Conservation (phyloP, 2,329 filamentous ascomycete genomes). For the Colletotrichum sp. region DNA sequence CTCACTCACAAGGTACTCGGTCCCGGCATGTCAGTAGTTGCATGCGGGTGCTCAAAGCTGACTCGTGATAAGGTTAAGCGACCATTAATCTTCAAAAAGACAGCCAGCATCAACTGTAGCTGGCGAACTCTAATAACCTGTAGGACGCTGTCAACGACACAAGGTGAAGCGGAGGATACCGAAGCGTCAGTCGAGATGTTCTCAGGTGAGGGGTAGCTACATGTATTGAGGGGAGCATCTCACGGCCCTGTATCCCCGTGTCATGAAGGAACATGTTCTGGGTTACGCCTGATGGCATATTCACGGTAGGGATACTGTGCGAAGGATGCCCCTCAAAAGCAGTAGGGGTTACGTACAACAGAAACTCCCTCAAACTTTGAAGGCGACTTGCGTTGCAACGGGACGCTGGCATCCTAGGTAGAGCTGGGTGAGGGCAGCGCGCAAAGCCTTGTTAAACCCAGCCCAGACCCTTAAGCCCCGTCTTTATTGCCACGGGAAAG, state of each 20-base stretch:
- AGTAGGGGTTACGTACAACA: neutral
- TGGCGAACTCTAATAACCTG: neutral
- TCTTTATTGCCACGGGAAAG: neutral
- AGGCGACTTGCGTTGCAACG: neutral
- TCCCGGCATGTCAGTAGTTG: neutral
- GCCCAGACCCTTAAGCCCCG: neutral
- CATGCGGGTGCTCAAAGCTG: neutral
- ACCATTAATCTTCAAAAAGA: neutral
- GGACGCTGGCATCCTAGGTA: neutral
- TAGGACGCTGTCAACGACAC: neutral
- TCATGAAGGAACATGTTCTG: neutral
- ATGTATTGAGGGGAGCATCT: neutral
- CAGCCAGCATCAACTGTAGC: neutral
- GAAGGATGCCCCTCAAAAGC: neutral
- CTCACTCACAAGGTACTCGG: neutral
- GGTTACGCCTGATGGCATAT: neutral
- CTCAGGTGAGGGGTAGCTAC: neutral
- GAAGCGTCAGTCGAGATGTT: neutral
- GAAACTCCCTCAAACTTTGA: neutral
- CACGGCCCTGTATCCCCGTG: neutral
- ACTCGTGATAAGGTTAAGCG: neutral
- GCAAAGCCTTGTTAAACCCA: neutral
- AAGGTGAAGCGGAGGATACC: neutral
- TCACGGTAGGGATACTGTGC: neutral
- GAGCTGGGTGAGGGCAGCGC: neutral